A percentile compares a stretch with the other conserved stretches of the same genome.
phyloP scores from a whole-genome alignment of 768 basidiomycete genomes.

The Rhodotorula toruloides region DNA sequence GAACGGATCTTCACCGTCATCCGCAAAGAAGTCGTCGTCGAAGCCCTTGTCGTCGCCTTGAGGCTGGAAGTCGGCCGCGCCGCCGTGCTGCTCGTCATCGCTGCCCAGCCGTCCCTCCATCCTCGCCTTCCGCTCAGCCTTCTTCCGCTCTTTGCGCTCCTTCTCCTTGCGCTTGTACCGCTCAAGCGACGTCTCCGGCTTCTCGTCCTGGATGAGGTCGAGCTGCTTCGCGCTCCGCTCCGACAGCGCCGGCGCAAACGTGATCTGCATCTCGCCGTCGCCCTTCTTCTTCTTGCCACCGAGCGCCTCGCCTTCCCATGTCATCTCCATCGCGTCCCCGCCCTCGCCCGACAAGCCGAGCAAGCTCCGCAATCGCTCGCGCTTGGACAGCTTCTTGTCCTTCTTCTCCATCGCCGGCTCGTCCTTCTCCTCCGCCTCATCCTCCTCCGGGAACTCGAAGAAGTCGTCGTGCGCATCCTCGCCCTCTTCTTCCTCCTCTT shows the following conservation, averaged over 20 bases:
- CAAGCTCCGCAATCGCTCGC: slow-evolving; percentile 26
- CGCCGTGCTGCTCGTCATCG: slow-evolving; percentile 37
- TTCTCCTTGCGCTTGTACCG: slow-evolving; percentile 81
- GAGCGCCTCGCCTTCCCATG: slow-evolving; percentile 27
- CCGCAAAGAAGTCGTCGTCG: slow-evolving; percentile 74
- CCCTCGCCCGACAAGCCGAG: slow-evolving; percentile 36
- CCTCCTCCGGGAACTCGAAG: slow-evolving; percentile 65
- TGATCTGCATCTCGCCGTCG: slow-evolving; percentile 81
- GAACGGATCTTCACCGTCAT: slow-evolving; percentile 40
- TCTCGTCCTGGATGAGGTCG: slow-evolving; percentile 44
- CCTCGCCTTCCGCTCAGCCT: slow-evolving; percentile 58
- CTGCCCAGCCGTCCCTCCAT: slow-evolving; percentile 39
- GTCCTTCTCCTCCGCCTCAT: slow-evolving; percentile 46
- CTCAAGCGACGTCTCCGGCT: slow-evolving; percentile 82
- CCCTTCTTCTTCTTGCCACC: slow-evolving; percentile 27
- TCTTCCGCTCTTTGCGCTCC: slow-evolving; percentile 78
- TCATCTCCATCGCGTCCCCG: slow-evolving; percentile 19
- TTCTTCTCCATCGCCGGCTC: slow-evolving; percentile 49
- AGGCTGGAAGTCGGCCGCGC: slow-evolving; percentile 20
- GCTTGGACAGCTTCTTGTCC: slow-evolving; percentile 35
- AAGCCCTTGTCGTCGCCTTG: slow-evolving; percentile 38
- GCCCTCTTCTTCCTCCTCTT: slow-evolving; percentile 54
- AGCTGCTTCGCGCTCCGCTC: slow-evolving; percentile 46
- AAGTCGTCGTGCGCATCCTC: slow-evolving; percentile 49
- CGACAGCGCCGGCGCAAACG: slow-evolving; percentile 79